Conservation (phyloP, 345 rosid species). For the Excoecaria agallocha region DNA sequence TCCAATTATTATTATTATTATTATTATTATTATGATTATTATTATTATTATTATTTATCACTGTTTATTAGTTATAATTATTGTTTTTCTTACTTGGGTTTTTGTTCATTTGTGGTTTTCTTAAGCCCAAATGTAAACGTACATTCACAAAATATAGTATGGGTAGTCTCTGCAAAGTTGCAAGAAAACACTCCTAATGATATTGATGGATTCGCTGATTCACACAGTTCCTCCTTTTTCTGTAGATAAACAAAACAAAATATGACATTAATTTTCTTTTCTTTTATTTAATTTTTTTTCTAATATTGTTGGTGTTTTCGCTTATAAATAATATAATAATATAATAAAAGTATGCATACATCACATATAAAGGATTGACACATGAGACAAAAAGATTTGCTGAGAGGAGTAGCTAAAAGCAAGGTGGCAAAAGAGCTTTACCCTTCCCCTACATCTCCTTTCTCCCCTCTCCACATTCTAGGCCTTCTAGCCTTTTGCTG, state of each 20-base stretch:
- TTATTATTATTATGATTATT: no score
- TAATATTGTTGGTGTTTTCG: background rate
- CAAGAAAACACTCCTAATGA: conserved; percentile 3
- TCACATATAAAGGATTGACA: conserved; percentile 13
- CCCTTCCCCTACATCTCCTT: background rate
- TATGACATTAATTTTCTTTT: background rate
- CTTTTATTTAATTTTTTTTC: background rate
- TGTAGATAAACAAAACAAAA: background rate
- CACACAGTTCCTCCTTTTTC: background rate
- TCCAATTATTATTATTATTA: background rate
- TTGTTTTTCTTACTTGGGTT: background rate
- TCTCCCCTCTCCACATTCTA: background rate
- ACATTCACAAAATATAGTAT: background rate
- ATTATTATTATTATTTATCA: no score
- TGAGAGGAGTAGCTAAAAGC: conserved; percentile 18
- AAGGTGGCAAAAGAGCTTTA: conserved; percentile 26
- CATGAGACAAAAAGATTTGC: conserved; percentile 31
- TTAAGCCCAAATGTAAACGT: conserved; percentile 7
- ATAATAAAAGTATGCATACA: no score
- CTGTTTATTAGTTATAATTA: background rate
- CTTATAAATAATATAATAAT: background rate
- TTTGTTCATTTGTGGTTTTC: conserved; percentile 11
- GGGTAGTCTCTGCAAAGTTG: background rate
- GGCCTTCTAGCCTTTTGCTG: conserved; percentile 19
- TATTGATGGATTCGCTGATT: conserved; percentile 10